Conservation (phyloP, 305 asterid species). For the Lippia alba region DNA sequence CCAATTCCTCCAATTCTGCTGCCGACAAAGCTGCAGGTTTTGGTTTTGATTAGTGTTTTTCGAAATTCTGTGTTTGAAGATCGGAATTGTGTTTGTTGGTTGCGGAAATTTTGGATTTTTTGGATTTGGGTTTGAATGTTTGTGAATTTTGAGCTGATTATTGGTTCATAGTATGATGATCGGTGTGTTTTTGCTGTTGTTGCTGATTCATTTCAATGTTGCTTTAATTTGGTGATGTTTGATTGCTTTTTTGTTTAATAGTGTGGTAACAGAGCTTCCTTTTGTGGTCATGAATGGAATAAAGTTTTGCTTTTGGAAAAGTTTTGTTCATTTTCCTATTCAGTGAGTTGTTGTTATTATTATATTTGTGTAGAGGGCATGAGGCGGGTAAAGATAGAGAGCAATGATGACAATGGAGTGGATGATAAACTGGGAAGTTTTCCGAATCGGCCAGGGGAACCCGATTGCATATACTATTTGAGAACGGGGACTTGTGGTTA, state of each 20-base stretch:
- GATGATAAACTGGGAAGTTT: conserved; percentile 46
- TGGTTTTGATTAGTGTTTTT: not conserved
- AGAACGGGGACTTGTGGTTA: conserved; percentile 72
- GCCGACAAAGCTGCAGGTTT: conserved; percentile 47
- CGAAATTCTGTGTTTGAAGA: not conserved
- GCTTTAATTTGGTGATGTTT: not conserved
- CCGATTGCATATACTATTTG: conserved; percentile 61
- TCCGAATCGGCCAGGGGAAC: conserved; percentile 67
- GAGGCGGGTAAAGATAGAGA: conserved; percentile 50
- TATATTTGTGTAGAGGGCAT: conserved; percentile 45
- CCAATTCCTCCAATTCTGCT: conserved; percentile 22
- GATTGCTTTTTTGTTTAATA: not conserved
- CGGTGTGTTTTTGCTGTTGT: conserved; percentile 23
- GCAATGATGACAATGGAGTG: conserved; percentile 46
- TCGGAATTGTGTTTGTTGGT: conserved; percentile 4
- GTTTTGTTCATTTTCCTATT: not conserved
- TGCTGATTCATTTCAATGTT: conserved; percentile 28
- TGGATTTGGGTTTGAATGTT: not conserved
- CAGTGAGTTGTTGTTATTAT: conserved; percentile 2
- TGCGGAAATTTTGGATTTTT: not conserved
- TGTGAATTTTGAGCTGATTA: conserved; percentile 18
- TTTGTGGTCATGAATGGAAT: not conserved
- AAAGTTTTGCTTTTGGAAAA: not conserved
- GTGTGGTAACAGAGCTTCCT: not conserved
- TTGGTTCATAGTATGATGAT: conserved; percentile 32